Evolutionary conservation across 2,329 filamentous ascomycete species (phyloP), one percentile per base, ranked within the genome.

Genomic region (Cercospora zeae-maydis): DNA sequence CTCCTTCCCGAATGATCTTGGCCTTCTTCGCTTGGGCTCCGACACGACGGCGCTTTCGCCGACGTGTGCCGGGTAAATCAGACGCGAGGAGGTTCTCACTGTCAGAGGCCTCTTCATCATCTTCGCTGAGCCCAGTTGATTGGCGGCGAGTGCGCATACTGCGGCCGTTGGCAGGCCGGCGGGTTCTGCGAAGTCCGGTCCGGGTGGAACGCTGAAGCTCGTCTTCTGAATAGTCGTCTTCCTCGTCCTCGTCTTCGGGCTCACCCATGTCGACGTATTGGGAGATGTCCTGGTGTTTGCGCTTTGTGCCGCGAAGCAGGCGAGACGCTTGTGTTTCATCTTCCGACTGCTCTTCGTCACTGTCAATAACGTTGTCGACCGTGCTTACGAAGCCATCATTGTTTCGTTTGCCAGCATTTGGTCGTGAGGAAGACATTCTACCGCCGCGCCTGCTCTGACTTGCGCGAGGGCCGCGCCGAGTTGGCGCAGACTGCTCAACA

Each of bases 41-140:
- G 24, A 37, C 34, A 24, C 59, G 52, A 30, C 58, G 52, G 24
- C 31, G 21, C 53, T 61, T 61, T 24, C 79, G 76, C 66, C 78
- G 79, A n/a, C 74, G 73, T 5, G 64, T 55, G 4, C 71, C 71
- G 2, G 74, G 51, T 4, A 82, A 63, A 63, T 81, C 78, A 24
- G 80, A 82, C 11, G 71, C 73, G 4, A 81, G 72, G 24, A 69
- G 51, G 10, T 64, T 64, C 10, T 67, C 64, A 27, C 59, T 66
- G 24, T 69, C 71, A 4, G 73, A 70, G 4, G 72, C 72, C 8
- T 77, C 73, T 8, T 68, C 57, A 2, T 66, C 66, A 9, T 65
- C 65, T 21, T 47, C 62, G 21, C 58, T 63, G 11, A 61, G 42
- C 13, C 45, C 51, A 2, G 58, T 63, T 3, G 61, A 62, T 11